phyloP scores from a whole-genome alignment of 257 asterid species.

The Capsicum pubescens region DNA sequence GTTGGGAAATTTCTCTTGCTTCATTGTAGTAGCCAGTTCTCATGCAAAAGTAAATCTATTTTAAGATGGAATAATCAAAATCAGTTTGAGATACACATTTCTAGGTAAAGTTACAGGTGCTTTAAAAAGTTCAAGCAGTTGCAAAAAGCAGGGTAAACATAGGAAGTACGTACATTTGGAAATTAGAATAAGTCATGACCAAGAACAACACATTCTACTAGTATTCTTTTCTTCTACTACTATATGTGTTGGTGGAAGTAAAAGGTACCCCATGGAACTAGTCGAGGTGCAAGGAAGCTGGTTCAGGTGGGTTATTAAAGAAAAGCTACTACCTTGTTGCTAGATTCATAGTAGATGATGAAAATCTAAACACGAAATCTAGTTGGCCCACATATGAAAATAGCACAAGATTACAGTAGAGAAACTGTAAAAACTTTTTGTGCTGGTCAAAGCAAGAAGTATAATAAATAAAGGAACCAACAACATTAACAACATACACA shows the following conservation, averaged over 20 bases:
- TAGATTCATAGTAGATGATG: not conserved
- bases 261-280: not conserved
- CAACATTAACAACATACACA: no score
- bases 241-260: not conserved
- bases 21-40: conserved; percentile 95
- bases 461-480: not conserved
- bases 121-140: not conserved
- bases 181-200: conserved; percentile 7
- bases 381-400: not conserved
- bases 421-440: not conserved
- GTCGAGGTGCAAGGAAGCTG: not conserved
- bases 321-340: not conserved
- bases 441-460: conserved; percentile 12
- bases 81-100: conserved; percentile 25
- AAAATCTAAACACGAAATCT: not conserved
- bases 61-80: conserved; percentile 32
- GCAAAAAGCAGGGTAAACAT: not conserved
- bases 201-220: not conserved
- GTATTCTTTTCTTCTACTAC: conserved; percentile 12
- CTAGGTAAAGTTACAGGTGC: not conserved
- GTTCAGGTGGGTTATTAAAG: not conserved
- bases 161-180: not conserved
- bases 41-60: conserved; percentile 95
- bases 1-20: conserved; percentile 84
- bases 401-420: not conserved